Base-by-base conservation (phyloP, 495 filamentous ascomycete genomes). In the Bacidia gigantensis region DNA sequence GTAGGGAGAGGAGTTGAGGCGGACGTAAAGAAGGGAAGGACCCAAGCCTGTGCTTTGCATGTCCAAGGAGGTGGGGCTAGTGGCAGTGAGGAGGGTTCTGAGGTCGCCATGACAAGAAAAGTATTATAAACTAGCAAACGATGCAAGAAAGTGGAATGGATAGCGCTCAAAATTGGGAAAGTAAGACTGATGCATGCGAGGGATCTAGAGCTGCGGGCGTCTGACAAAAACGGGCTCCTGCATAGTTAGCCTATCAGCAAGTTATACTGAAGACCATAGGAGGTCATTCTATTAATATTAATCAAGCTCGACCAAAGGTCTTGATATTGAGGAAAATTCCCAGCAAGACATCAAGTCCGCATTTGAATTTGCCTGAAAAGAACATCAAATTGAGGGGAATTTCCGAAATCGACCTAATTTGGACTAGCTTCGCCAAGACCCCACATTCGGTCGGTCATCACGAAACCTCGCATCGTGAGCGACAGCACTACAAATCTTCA, bases 11-110 rank as follows among this genome's bases (percentile, higher is more conserved):
- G 25, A 2, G 61, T 57, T 0, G 56, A 41, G 20, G 55, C 38
- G 39, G 59, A 62, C n/a, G 58, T 57, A 60, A 63, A 67, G 53
- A 67, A 66, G 2, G 56, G 32, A 24, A 71, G 59, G n/a, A 65
- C 56, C 60, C 68, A 71, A n/a, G 62, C 55, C 5, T 61, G 64
- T 20, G 58, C 61, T 56, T 67, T 69, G 42, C 64, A 58, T 11
- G 62, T 63, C 71, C 71, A 74, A 17, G 68, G 65, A 1, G 68
- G 57, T n/a, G 67, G 67, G 57, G n/a, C 58, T 14, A 54, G 7
- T 17, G 54, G 50, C 10, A 57, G n/a, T 3, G 57, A 53, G 41
- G 38, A 44, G 17, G 40, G 17, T 7, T 25, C 9, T 3, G 50
- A 52, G 29, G 47, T 17, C 11, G 47, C 24, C 47, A 38, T 50